phyloP scores from a whole-genome alignment of 768 basidiomycete genomes.

The Plicaturopsis crispa region DNA sequence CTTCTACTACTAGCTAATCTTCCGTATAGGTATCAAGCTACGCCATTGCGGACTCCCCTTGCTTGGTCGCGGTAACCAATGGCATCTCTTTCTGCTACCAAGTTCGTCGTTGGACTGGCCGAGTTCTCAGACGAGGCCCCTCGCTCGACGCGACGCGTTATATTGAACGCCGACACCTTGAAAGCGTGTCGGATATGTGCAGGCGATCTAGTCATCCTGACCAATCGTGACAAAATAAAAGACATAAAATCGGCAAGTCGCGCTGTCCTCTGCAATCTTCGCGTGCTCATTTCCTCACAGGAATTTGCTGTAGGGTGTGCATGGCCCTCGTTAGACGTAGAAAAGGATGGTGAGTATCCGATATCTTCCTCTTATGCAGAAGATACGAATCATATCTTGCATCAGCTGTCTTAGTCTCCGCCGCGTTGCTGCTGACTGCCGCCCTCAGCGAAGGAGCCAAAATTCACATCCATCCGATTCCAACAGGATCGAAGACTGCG shows the following conservation, averaged over 20 bases:
- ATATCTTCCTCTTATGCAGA: conserved; percentile 2
- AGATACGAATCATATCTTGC: conserved; percentile 6
- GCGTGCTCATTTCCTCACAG: conserved; percentile 25
- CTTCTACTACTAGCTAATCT: no score
- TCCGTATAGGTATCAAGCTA: no score
- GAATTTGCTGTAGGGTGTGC: conserved; percentile 59
- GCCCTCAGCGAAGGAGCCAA: conserved; percentile 40
- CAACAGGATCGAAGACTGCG: no score
- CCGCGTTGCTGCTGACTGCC: conserved; percentile 55
- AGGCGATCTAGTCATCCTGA: conserved; percentile 61
- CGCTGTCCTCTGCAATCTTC: background rate
- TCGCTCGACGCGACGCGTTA: conserved; percentile 56
- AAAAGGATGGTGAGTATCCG: conserved; percentile 45
- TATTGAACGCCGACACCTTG: conserved; percentile 53
- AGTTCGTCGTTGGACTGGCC: conserved; percentile 32
- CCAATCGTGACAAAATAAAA: conserved; percentile 24
- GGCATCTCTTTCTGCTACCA: conserved; percentile 22
- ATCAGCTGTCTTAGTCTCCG: conserved; percentile 49
- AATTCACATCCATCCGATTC: conserved; percentile 41
- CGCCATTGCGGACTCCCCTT: no score
- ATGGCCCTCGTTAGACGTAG: conserved; percentile 68
- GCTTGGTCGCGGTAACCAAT: no score
- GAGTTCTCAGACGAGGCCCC: conserved; percentile 26
- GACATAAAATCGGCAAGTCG: conserved; percentile 5
- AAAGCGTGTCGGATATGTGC: conserved; percentile 56